phyloP scores from a whole-genome alignment of 768 basidiomycete genomes.

The Leccinum truebloodii region DNA sequence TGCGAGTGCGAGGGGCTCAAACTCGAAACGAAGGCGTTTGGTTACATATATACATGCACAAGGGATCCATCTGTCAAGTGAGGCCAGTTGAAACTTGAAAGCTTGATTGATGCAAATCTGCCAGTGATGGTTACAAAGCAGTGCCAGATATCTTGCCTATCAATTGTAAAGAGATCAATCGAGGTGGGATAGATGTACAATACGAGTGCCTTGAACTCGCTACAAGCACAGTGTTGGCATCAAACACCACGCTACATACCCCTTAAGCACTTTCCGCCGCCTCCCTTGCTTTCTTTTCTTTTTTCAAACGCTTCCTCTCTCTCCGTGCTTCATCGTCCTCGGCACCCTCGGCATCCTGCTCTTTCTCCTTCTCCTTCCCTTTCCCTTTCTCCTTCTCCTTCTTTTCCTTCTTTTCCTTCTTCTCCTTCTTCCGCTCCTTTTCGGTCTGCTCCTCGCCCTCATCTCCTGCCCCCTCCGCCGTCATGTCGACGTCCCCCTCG shows the following conservation, averaged over 20 bases:
- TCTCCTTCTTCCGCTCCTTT: constrained; percentile 62
- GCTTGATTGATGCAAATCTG: constrained; percentile 15
- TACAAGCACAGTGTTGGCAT: neutral
- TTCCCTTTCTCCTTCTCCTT: constrained; percentile 53
- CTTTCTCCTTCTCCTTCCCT: constrained; percentile 57
- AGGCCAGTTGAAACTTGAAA: constrained; percentile 1
- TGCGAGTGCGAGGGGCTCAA: neutral
- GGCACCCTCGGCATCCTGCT: constrained; percentile 41
- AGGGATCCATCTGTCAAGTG: neutral
- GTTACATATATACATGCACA: constrained; percentile 6
- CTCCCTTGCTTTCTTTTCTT: constrained; percentile 62
- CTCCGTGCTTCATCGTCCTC: constrained; percentile 60
- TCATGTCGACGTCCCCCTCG: constrained; percentile 44
- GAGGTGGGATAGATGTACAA: constrained; percentile 11
- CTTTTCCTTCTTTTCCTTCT: constrained; percentile 59
- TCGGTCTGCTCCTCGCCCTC: constrained; percentile 55
- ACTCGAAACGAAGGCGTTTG: neutral
- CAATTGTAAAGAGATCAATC: neutral
- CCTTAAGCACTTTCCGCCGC: constrained; percentile 33
- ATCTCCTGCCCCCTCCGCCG: constrained; percentile 33
- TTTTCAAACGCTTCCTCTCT: constrained; percentile 66
- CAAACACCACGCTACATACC: neutral
- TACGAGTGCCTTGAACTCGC: neutral
- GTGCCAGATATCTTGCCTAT: constrained; percentile 9
- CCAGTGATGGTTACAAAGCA: constrained; percentile 3